Evolutionary conservation across 1,284 basidiomycete species (phyloP), one percentile per base, ranked within the genome.

Genomic region (Leccinum variabile): DNA sequence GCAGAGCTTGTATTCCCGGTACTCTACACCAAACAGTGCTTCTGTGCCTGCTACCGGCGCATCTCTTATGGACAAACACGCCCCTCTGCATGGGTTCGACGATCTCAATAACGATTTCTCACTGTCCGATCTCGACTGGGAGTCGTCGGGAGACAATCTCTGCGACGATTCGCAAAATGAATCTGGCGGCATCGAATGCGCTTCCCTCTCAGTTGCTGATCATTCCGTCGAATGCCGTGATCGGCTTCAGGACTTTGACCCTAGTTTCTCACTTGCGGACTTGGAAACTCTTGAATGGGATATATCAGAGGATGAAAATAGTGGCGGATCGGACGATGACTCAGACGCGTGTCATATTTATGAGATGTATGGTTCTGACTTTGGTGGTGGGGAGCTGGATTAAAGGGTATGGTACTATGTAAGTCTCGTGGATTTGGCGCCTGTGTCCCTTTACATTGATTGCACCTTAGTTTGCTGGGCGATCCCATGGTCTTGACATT

Each of bases 311-410:
- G 46, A 50, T 50, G 46, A 22, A 50, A 5, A 25, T 50, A 25
- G 46, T 50, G 22, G 46, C 11, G 46, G 46, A 25, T 50, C 46
- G 18, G 54, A 55, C 13, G 44, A 46, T 10, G 35, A 37, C 6
- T 55, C n/a, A 22, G 35, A 55, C 3, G n/a, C n/a, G 5, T 37
- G 10, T 37, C 32, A 37, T 13, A 55, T 37, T 18, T 55, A 55
- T 22, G n/a, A 55, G 33, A 55, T 55, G 54, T 55, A 39, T 37
- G 33, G 54, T 55, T 55, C 35, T 55, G 35, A 55, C 37, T 55
- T 11, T 3, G 8, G 33, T 28, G 54, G 35, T n/a, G 54, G 25
- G 33, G 54, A 55, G 44, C n/a, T 46, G 44, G 44, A 46, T 33
- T 54, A 54, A 18, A 16, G 37, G 14, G 14, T 16, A 39, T 39